Evolutionary conservation across 163 green algal genomes (phyloP).

Genomic region (Trebouxia gelatinosa): DNA sequence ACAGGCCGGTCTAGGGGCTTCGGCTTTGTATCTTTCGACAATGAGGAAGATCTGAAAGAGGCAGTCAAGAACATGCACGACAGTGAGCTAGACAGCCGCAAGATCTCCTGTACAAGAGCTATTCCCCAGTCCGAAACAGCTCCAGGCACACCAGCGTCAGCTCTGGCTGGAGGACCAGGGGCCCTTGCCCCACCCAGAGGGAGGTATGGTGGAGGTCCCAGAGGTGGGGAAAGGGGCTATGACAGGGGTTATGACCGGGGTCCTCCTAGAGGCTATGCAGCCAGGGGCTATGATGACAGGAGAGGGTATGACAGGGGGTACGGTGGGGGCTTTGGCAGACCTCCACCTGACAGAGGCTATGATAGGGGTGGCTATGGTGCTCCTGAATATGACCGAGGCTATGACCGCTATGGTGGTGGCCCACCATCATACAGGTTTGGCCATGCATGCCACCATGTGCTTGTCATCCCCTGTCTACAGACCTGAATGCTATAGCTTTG

Average conservation of each 20-base stretch:
- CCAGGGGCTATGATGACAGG: constrained; percentile 35
- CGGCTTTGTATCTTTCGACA: constrained; percentile 77
- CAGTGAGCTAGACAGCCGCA: constrained; percentile 71
- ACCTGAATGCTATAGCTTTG: no score
- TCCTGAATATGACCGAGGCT: constrained; percentile 40
- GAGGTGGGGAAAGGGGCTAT: background rate
- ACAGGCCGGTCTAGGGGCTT: constrained; percentile 76
- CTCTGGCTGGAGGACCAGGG: constrained; percentile 30
- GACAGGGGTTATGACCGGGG: background rate
- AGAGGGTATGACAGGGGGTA: constrained; percentile 35
- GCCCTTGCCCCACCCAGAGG: background rate
- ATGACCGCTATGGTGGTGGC: no score
- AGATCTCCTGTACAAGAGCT: constrained; percentile 70
- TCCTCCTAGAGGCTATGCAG: constrained; percentile 30
- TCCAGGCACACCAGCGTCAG: constrained; percentile 59
- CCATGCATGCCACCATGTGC: no score
- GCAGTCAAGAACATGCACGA: constrained; percentile 79
- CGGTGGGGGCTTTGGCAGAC: constrained; percentile 31
- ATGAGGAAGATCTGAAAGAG: constrained; percentile 56
- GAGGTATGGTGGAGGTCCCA: constrained; percentile 1
- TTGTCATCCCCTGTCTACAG: no score
- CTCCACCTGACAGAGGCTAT: constrained; percentile 4
- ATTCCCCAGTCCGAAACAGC: constrained; percentile 75
- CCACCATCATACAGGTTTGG: no score
- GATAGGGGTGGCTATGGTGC: constrained; percentile 36